phyloP scores from a whole-genome alignment of 2,329 filamentous ascomycete species.

The Alternaria arborescens region DNA sequence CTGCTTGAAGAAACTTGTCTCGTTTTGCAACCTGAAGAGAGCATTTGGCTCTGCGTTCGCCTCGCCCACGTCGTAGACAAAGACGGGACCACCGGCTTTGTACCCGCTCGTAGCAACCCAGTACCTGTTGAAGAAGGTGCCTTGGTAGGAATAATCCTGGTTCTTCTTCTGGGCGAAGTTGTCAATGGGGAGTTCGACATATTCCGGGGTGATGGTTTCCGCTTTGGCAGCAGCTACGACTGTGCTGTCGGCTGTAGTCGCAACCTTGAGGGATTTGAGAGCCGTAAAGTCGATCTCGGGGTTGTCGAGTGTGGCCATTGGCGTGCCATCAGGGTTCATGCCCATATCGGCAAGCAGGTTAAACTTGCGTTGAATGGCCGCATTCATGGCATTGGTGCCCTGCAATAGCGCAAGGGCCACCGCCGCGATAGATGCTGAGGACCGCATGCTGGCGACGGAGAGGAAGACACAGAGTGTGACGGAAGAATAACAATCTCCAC shows the following conservation, averaged over 20 bases:
- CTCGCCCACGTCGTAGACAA: constrained; percentile 52
- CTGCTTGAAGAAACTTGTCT: constrained; percentile 47
- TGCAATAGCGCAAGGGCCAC: constrained; percentile 39
- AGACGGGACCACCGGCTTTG: constrained; percentile 49
- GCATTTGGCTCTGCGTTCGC: constrained; percentile 39
- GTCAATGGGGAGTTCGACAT: constrained; percentile 48
- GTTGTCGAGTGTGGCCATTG: constrained; percentile 25
- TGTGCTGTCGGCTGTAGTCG: constrained; percentile 6
- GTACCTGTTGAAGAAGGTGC: constrained; percentile 49
- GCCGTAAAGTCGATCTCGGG: not conserved
- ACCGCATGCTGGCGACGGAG: constrained; percentile 32
- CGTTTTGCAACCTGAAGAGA: constrained; percentile 37
- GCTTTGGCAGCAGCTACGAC: not conserved
- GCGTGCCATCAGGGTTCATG: constrained; percentile 42
- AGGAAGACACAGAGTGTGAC: not conserved
- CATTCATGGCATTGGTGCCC: constrained; percentile 30
- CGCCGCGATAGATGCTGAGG: constrained; percentile 29
- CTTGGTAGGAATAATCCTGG: constrained; percentile 25
- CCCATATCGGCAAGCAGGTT: constrained; percentile 44
- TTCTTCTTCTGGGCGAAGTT: constrained; percentile 44
- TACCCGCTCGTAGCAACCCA: constrained; percentile 48
- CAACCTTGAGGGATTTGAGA: constrained; percentile 12
- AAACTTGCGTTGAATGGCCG: constrained; percentile 32
- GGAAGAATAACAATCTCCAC: not conserved
- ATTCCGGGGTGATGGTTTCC: constrained; percentile 37